These are phyloP conservation scores for Rosa lucieae DNA, from an alignment of 306 rosid genomes.

Conservation along the genomic window DNA sequence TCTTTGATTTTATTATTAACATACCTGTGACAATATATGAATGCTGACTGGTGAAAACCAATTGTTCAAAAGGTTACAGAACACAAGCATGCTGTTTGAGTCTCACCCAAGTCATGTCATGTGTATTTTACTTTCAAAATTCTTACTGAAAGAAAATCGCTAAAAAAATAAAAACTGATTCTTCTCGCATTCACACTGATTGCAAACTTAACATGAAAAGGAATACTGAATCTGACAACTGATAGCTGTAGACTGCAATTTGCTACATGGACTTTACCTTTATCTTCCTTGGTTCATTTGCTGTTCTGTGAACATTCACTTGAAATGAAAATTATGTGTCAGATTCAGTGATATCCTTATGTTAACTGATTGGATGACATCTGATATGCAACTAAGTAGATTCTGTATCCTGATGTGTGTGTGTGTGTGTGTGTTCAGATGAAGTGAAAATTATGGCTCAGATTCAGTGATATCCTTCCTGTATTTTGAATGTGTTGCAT, in stretches of 20 bases:
- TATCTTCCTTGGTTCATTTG: not conserved
- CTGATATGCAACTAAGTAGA: not conserved
- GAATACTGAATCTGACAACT: not conserved
- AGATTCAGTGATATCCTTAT: not conserved
- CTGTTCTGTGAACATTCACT: constrained; percentile 1
- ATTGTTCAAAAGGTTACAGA: not conserved
- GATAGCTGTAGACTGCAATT: not conserved
- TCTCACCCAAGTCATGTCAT: not conserved
- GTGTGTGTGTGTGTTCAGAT: not conserved
- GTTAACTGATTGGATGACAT: not conserved
- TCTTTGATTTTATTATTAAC: constrained; percentile 19
- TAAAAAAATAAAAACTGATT: not conserved
- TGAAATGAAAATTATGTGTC: not conserved
- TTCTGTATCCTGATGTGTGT: not conserved
- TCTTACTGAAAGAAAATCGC: not conserved
- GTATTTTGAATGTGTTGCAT: not conserved
- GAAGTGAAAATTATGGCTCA: not conserved
- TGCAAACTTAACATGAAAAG: not conserved
- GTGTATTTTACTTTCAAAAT: not conserved
- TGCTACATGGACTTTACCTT: not conserved
- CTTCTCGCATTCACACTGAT: not conserved
- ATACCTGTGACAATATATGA: not conserved
- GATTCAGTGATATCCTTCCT: not conserved
- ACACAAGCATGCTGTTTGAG: not conserved
- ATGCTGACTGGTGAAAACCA: not conserved